A percentile compares a stretch with the other conserved stretches of the same genome.
Evolutionary conservation across 2,329 filamentous ascomycete genomes (phyloP).

Genomic region (Aureobasidium sp.): DNA sequence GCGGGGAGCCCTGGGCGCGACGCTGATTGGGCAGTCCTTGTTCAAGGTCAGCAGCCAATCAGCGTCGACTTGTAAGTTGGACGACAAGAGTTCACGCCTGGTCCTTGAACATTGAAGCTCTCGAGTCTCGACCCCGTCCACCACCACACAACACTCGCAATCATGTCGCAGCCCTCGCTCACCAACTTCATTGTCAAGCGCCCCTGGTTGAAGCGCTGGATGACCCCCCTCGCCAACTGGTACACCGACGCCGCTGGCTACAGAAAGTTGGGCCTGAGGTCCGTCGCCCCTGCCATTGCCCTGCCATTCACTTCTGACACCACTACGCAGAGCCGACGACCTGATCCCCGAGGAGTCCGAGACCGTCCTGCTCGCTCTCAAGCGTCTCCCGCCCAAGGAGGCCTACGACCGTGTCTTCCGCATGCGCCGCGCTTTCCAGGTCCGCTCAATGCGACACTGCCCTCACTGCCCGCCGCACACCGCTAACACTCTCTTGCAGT

Average conservation of each 20-base stretch:
- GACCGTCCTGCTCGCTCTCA: slow-evolving; percentile 75
- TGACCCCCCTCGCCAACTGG: slow-evolving; percentile 80
- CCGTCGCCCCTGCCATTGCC: slow-evolving; percentile 31
- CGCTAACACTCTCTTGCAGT: slow-evolving; percentile 36
- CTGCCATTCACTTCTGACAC: not conserved
- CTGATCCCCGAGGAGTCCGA: slow-evolving; percentile 90
- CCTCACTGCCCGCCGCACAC: not conserved
- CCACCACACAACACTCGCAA: slow-evolving; percentile 17
- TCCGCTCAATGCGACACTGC: slow-evolving; percentile 31
- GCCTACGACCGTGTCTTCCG: slow-evolving; percentile 97
- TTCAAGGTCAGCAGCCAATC: not conserved
- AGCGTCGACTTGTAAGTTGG: not conserved
- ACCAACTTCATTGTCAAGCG: slow-evolving; percentile 72
- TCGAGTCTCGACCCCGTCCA: not conserved
- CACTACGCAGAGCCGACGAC: slow-evolving; percentile 72
- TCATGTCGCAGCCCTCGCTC: slow-evolving; percentile 66
- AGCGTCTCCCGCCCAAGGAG: slow-evolving; percentile 83
- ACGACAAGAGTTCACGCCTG: not conserved
- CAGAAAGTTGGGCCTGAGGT: slow-evolving; percentile 87
- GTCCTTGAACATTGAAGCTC: not conserved
- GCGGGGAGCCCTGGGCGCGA: not conserved
- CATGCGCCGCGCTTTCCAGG: slow-evolving; percentile 90
- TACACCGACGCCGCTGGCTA: slow-evolving; percentile 87
- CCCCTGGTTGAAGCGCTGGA: slow-evolving; percentile 73
- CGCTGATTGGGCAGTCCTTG: not conserved